Evolutionary conservation across 2,329 filamentous ascomycete genomes (phyloP).

Genomic region (Dactylonectria estremocensis): DNA sequence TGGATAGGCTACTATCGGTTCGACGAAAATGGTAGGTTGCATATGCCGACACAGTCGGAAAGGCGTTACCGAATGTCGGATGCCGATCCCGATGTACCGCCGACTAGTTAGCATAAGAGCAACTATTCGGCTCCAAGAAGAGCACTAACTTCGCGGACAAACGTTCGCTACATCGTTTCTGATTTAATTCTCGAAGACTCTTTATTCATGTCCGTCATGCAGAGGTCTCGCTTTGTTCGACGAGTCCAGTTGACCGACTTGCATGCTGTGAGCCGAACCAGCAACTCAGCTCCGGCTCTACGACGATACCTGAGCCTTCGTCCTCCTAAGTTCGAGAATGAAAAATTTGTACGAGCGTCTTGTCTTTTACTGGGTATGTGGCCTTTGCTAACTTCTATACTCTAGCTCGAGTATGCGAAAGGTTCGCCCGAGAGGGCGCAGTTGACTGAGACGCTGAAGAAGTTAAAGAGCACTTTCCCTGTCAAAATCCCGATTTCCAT

Average conservation of each 20-base stretch:
- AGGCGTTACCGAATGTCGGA: conserved; percentile 28
- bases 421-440: conserved; percentile 37
- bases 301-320: conserved; percentile 29
- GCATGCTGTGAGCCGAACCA: conserved; percentile 2
- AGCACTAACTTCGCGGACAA: not conserved
- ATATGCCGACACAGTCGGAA: conserved; percentile 16
- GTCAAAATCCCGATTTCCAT: conserved; percentile 36
- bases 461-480: conserved; percentile 36
- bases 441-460: conserved; percentile 35
- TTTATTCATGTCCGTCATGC: conserved; percentile 23
- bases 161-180: not conserved
- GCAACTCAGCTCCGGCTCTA: not conserved
- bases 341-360: conserved; percentile 34
- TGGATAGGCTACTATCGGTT: conserved; percentile 29
- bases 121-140: not conserved
- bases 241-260: conserved; percentile 26
- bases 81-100: conserved; percentile 28
- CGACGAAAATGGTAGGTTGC: conserved; percentile 3
- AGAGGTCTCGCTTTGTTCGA: conserved; percentile 31
- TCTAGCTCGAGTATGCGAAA: conserved; percentile 41
- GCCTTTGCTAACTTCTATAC: not conserved
- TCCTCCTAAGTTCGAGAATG: conserved; percentile 42
- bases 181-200: not conserved
- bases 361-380: rapidly evolving
- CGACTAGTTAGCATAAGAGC: conserved; percentile 18